Base-by-base conservation (phyloP, 1,139 yeast genomes). In the Yamadazyma dendronema region DNA sequence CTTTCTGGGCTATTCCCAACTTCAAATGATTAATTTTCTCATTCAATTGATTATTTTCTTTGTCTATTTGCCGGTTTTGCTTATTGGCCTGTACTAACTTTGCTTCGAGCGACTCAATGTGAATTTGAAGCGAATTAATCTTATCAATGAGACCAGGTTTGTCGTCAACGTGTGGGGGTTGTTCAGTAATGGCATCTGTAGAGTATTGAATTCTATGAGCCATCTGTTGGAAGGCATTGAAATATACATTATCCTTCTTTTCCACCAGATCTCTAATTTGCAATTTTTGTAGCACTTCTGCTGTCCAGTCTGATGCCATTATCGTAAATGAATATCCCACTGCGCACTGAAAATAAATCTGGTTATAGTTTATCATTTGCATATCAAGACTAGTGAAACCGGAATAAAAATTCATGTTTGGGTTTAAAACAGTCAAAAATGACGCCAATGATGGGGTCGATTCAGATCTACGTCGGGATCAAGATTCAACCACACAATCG, bases 1-100 rank as follows among this genome's bases (percentile, higher is more conserved):
- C 71, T 56, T 75, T 79, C 44, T 79, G 73, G n/a, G 52, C 52
- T 3, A 77, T 53, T 36, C 79, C 82, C 34, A 74, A 70, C n/a
- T 56, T 58, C 36, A 75, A 52, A 29, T 59, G 54, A 7, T 50
- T 55, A 16, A 72, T 48, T 37, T 59, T 68, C 3, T 48, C 46
- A n/a, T 57, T 61, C 19, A 72, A 50, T 17, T 43, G 47, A 4
- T 41, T 46, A 11, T 50, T 50, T 13, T 49, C 50, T 24, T 50
- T 54, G 30, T 64, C 61, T 27, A 58, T 43, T 5, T 41, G 38
- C 21, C 46, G 48, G 19, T 55, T 54, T 3, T 35, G 33, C 17
- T 43, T 48, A 17, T 39, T 33, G 23, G 46, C 34, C 22, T 43
- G 43, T 9, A 38, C 42, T 4, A 54, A 36, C 31, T 44, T 42